phyloP scores from a whole-genome alignment of 2,329 filamentous ascomycete species.

The Arthroderma sp. region DNA sequence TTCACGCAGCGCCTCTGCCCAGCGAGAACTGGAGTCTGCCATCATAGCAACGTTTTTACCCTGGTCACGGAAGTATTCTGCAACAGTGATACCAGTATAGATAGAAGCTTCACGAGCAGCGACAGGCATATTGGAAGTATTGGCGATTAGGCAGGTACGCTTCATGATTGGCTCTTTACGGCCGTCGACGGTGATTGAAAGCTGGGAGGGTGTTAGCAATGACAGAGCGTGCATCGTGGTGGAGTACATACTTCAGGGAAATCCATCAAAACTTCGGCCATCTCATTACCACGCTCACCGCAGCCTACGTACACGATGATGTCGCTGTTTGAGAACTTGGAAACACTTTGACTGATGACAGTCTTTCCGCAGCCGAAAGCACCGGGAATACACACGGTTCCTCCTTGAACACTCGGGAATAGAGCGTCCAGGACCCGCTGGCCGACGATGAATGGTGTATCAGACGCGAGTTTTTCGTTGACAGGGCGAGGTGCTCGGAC shows the following conservation, averaged over 20 bases:
- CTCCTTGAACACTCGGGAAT: conserved; percentile 92
- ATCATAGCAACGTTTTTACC: conserved; percentile 99
- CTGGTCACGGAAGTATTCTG: conserved; percentile 95
- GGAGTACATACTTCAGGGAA: conserved; percentile 60
- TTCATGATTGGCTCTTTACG: conserved; percentile 99
- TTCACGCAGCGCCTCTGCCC: conserved; percentile 97
- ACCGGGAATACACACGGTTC: conserved; percentile 93
- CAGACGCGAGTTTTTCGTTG: conserved; percentile 79
- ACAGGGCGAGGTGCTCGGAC: conserved; percentile 89
- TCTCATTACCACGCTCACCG: conserved; percentile 94
- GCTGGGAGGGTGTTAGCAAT: conserved; percentile 29
- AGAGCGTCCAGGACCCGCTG: conserved; percentile 93
- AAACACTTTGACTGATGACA: conserved; percentile 95
- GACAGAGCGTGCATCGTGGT: background rate
- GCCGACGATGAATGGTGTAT: conserved; percentile 86
- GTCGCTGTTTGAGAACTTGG: conserved; percentile 99
- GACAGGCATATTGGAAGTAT: conserved; percentile 99
- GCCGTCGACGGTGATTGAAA: conserved; percentile 85
- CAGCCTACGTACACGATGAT: conserved; percentile 95
- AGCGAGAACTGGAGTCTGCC: conserved; percentile 95
- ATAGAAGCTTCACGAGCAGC: conserved; percentile 97
- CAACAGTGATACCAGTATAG: conserved; percentile 89
- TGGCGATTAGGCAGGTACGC: conserved; percentile 94
- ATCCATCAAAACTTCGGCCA: conserved; percentile 99
- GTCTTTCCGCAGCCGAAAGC: conserved; percentile 99